These are phyloP conservation scores for Stellera chamaejasme DNA, from an alignment of 345 rosid genomes.

Conservation along the genomic window DNA sequence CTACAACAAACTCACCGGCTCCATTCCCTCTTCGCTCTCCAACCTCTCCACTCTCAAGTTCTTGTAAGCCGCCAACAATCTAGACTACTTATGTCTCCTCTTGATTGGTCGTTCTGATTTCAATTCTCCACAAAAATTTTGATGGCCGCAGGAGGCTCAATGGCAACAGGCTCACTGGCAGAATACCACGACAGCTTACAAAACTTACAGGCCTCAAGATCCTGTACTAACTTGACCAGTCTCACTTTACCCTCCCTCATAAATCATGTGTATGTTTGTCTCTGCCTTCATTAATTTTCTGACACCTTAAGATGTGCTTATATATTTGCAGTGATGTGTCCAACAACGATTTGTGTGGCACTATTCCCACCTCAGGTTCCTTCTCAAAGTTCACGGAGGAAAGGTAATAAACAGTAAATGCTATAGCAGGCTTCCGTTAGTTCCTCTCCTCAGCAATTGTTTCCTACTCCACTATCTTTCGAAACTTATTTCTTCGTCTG, in stretches of 20 bases:
- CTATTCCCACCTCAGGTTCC: conserved; percentile 56
- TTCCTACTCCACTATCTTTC: background rate
- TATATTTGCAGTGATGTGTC: conserved; percentile 46
- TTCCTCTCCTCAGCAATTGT: background rate
- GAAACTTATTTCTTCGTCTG: background rate
- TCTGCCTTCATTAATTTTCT: background rate
- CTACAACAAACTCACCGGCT: conserved; percentile 51
- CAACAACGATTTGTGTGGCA: conserved; percentile 61
- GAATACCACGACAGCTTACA: conserved; percentile 57
- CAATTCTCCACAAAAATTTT: too few relatives aligned
- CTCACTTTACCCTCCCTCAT: background rate
- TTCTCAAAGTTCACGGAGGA: conserved; percentile 55
- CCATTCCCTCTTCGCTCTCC: conserved; percentile 55
- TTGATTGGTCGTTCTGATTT: background rate
- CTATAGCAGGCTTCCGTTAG: background rate
- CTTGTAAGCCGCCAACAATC: conserved; percentile 29
- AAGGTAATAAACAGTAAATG: conserved; percentile 26
- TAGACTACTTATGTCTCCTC: background rate
- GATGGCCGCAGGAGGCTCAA: conserved; percentile 46
- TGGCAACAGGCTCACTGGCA: conserved; percentile 52
- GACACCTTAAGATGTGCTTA: background rate
- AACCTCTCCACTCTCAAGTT: conserved; percentile 51
- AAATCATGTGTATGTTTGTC: too few relatives aligned
- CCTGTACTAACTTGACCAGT: conserved; percentile 22
- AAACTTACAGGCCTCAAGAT: conserved; percentile 52